These are phyloP conservation scores for Pythium insidiosum DNA, from an alignment of 352 stramenopile genomes.

Conservation along the genomic window DNA sequence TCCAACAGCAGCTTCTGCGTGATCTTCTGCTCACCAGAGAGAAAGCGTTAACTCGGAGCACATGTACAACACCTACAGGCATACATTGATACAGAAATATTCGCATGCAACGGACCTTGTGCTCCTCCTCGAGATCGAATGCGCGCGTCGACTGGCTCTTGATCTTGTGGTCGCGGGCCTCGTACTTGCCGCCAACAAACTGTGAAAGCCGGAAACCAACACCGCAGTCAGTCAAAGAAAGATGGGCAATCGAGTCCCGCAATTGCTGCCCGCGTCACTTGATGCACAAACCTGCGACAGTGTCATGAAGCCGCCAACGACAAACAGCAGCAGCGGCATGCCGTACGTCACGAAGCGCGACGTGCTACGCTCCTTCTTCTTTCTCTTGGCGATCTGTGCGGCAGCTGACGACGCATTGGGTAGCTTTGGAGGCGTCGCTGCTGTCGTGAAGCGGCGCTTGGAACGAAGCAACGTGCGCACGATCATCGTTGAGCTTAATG, in stretches of 20 bases:
- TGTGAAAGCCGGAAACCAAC: constrained; percentile 12
- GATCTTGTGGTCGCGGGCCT: constrained; percentile 69
- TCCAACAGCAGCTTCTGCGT: constrained; percentile 74
- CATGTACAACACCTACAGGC: too few species aligned
- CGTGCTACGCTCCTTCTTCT: neutral
- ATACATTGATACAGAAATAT: too few species aligned
- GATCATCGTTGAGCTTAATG: too few species aligned
- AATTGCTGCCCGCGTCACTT: too few species aligned
- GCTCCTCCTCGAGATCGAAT: constrained; percentile 82
- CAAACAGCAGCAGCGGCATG: constrained; percentile 73
- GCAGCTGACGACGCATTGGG: too few species aligned
- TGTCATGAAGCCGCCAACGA: constrained; percentile 66
- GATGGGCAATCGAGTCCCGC: too few species aligned
- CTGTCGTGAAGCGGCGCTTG: too few species aligned
- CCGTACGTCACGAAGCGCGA: constrained; percentile 59
- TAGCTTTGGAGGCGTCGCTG: too few species aligned
- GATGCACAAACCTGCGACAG: constrained; percentile 53
- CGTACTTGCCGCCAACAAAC: constrained; percentile 81
- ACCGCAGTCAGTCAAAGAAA: too few species aligned
- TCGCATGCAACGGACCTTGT: constrained; percentile 43
- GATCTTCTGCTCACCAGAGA: constrained; percentile 52
- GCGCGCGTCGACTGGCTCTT: constrained; percentile 76
- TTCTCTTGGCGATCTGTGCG: neutral
- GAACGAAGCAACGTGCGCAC: too few species aligned
- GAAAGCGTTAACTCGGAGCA: neutral